These are phyloP conservation scores for Lepidium sativum DNA, from an alignment of 345 rosid genomes.

Conservation along the genomic window DNA sequence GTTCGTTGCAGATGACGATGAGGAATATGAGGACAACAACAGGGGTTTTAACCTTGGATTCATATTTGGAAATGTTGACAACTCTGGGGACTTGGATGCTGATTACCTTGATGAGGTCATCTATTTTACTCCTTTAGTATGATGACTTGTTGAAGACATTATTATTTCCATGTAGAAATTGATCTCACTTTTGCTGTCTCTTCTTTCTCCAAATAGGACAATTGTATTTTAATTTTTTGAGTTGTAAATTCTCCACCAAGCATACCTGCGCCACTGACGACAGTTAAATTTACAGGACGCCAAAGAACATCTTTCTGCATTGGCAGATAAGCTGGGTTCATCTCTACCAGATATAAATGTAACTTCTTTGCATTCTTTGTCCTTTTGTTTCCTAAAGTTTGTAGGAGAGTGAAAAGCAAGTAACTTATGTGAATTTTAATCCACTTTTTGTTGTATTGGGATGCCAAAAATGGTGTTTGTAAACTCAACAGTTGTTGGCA, in stretches of 20 bases:
- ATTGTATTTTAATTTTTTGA: neutral
- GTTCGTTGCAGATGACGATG: conserved; percentile 50
- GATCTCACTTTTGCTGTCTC: neutral
- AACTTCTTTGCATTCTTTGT: conserved; percentile 21
- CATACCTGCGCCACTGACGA: conserved; percentile 9
- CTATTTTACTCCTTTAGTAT: neutral
- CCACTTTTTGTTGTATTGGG: conserved; percentile 9
- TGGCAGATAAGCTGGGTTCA: conserved; percentile 91
- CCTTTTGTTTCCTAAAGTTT: conserved; percentile 4
- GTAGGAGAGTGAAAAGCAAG: neutral
- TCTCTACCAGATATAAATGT: conserved; percentile 86
- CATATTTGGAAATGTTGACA: conserved; percentile 94
- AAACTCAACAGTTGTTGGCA: conserved; percentile 62
- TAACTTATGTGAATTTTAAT: conserved; percentile 19
- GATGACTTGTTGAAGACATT: neutral
- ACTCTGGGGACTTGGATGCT: conserved; percentile 89
- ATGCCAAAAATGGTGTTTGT: conserved; percentile 27
- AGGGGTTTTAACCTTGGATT: conserved; percentile 80
- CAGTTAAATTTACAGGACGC: conserved; percentile 59
- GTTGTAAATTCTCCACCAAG: neutral
- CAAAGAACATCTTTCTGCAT: conserved; percentile 88
- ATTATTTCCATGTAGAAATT: neutral
- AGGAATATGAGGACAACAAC: conserved; percentile 69
- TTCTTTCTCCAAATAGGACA: neutral
- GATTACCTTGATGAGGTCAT: conserved; percentile 96